Percentiles rank a stretch among this genome's conserved stretches.
Conservation (phyloP, 139 green algal genomes). For the Coelastrella sp. region DNA sequence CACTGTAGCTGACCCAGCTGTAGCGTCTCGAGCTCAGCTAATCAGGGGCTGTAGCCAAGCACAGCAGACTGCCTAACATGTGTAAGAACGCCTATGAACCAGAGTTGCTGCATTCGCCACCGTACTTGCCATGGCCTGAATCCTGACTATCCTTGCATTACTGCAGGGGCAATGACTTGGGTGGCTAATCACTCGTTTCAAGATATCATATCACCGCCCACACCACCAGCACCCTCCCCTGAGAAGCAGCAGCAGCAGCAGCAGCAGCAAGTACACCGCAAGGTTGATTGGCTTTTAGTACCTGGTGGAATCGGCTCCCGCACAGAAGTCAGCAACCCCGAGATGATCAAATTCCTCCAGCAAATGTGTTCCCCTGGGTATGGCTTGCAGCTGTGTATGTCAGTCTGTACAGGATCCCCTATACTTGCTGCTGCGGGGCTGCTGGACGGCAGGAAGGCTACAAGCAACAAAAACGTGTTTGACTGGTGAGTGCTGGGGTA, state of each 20-base stretch:
- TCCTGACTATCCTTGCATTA: neutral
- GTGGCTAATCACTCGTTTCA: conserved; percentile 20
- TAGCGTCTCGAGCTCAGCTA: no score
- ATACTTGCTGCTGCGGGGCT: conserved; percentile 36
- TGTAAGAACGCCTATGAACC: no score
- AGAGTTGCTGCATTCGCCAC: neutral
- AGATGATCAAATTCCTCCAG: neutral
- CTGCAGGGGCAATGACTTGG: conserved; percentile 18
- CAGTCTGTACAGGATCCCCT: conserved; percentile 38
- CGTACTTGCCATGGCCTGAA: neutral
- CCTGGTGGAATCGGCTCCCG: conserved; percentile 34
- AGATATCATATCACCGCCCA: neutral
- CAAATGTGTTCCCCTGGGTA: neutral
- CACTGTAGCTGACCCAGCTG: no score
- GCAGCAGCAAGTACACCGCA: neutral
- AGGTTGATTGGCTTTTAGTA: conserved; percentile 27
- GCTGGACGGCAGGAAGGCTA: conserved; percentile 32
- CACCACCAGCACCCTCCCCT: conserved; percentile 13
- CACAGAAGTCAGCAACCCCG: neutral
- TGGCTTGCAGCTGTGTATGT: conserved; percentile 35
- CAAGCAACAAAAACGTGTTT: conserved; percentile 35
- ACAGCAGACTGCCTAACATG: no score
- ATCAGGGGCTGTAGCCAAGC: no score
- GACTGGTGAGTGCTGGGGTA: conserved; percentile 20
- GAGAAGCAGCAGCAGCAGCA: conserved; percentile 17